Base-by-base conservation (phyloP, 2,329 filamentous ascomycete genomes). In the Lasiodiplodia hormozganensis region DNA sequence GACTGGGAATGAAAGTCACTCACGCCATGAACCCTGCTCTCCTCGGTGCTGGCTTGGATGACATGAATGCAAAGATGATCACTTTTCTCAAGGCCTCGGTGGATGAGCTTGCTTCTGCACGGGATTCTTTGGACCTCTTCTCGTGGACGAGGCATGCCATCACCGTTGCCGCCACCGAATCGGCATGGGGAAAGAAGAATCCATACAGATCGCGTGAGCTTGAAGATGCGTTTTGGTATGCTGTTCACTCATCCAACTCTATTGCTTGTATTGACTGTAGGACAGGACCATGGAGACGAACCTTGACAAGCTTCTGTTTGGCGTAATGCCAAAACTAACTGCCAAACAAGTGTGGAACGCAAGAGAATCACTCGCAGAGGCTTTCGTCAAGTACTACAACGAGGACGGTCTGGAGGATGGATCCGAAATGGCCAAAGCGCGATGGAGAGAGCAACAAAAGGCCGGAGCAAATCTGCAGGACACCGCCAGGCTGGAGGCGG, bases 141-240 rank as follows among this genome's bases (percentile, higher is more conserved):
- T 8, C 31, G 0, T 74, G 74, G 67, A 69, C 80, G 14, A 73
- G 73, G 21, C 76, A 78, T 65, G 72, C 75, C 23, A 75, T 82
- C 25, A 79, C 77, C 0, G 69, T 75, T 4, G 79, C 81, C 2
- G 76, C 79, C 54, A 83, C 81, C 0, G 73, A 78, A 54, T 76
- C 80, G 16, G 75, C 82, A 0, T 84, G 83, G 69, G 82, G 82
- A 2, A 79, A 78, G 0, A 72, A 79, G 67, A 83, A 82, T 68
- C 82, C 81, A 0, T 83, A 76, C 49, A 72, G 78, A 40, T 77
- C 82, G 53, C 74, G 74, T 8, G 68, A 65, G 2, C 72, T 82
- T 16, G 77, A 77, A 53, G 70, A 77, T 51, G 76, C 76, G 28
- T 82, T 81, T 72, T 77, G 72, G 80, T 82, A 72, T 53, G 70